Conservation (phyloP, 371 early-diverging fungal species). For the Circinella minor region DNA sequence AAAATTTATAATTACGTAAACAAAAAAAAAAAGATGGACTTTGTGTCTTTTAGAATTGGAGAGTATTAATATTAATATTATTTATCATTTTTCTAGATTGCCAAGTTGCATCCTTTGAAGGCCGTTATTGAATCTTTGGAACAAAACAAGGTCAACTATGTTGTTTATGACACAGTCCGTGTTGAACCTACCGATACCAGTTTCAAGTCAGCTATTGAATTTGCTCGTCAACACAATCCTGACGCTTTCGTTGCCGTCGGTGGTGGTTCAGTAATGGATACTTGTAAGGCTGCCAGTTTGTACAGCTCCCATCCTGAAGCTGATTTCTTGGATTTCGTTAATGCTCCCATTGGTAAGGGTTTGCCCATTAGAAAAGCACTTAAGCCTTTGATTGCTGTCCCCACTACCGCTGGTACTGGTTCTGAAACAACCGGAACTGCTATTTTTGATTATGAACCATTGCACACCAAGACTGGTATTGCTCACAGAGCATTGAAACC, state of each 20-base stretch:
- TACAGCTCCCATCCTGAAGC: conserved; percentile 83
- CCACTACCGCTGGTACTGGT: conserved; percentile 89
- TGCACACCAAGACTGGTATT: conserved; percentile 90
- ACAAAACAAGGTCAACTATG: conserved; percentile 68
- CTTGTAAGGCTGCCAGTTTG: conserved; percentile 90
- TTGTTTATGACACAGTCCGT: conserved; percentile 78
- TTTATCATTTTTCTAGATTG: conserved; percentile 36
- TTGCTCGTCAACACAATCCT: conserved; percentile 73
- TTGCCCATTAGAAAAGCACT: conserved; percentile 73
- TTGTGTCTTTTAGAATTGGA: too few species aligned
- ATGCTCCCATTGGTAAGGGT: conserved; percentile 93
- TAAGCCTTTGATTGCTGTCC: conserved; percentile 83
- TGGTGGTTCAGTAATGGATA: conserved; percentile 94
- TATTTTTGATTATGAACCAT: conserved; percentile 88
- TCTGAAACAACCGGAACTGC: conserved; percentile 91
- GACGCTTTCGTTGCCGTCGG: conserved; percentile 92
- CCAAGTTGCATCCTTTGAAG: conserved; percentile 77
- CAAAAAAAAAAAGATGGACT: too few species aligned
- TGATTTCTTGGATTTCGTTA: conserved; percentile 91
- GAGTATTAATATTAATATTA: conserved; percentile 1
- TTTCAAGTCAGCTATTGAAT: conserved; percentile 82
- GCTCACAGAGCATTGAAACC: conserved; percentile 88
- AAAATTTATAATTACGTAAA: too few species aligned
- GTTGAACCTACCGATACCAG: conserved; percentile 86
- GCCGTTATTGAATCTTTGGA: conserved; percentile 83